Percentiles rank a stretch among this genome's conserved stretches.
These are phyloP conservation scores for Pseudocercospora musae DNA, from an alignment of 2,329 filamentous ascomycete genomes.

Conservation along the genomic window DNA sequence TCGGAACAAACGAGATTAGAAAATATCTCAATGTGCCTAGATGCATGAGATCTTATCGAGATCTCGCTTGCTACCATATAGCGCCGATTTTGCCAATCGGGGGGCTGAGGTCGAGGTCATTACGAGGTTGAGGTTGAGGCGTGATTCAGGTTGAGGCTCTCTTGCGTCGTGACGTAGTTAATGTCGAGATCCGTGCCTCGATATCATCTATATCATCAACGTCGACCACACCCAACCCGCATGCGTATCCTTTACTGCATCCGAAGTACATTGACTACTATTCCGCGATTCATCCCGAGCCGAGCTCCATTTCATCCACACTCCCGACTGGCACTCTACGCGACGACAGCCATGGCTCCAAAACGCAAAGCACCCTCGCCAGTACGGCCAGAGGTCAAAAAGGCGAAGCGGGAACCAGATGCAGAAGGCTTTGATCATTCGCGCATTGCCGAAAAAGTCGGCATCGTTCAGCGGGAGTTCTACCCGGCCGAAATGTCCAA, in stretches of 20 bases:
- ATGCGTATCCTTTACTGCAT: neutral
- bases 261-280: neutral
- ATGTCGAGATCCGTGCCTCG: neutral
- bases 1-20: no score
- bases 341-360: conserved; percentile 20
- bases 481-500: conserved; percentile 88
- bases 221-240: neutral
- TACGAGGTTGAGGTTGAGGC: no score
- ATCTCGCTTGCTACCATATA: neutral
- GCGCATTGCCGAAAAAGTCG: conserved; percentile 37
- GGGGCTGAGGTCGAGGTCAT: no score
- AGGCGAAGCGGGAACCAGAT: conserved; percentile 11
- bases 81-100: neutral
- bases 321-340: neutral
- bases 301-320: neutral
- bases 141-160: neutral
- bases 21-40: no score
- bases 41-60: neutral
- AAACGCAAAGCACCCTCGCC: conserved; percentile 35
- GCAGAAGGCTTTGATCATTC: conserved; percentile 33
- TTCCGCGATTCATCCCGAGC: neutral
- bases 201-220: neutral
- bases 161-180: neutral
- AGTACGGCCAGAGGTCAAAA: conserved; percentile 28
- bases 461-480: conserved; percentile 56